A percentile compares a stretch with the other conserved stretches of the same genome.
Conservation (phyloP, 2,329 filamentous ascomycete species). For the Xylariaceae sp. region DNA sequence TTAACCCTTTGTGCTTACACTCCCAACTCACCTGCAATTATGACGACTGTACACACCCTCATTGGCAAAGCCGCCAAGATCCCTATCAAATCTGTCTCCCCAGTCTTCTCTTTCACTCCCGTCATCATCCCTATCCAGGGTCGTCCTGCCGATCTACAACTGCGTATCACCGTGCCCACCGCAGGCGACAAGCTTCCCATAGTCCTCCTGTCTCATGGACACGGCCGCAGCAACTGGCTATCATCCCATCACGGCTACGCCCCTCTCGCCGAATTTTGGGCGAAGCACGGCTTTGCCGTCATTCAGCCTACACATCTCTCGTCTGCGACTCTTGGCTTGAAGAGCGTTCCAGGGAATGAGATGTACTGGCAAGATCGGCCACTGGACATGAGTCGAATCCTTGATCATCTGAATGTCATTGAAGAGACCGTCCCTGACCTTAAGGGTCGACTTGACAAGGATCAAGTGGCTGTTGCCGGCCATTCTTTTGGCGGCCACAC, state of each 20-base stretch:
- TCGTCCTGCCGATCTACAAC: conserved; percentile 30
- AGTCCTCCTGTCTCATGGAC: conserved; percentile 41
- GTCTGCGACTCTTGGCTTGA: conserved; percentile 32
- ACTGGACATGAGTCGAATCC: conserved; percentile 36
- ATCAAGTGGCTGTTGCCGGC: conserved; percentile 36
- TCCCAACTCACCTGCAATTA: neutral
- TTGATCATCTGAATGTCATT: conserved; percentile 37
- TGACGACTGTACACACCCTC: conserved; percentile 21
- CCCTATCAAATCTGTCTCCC: conserved; percentile 29
- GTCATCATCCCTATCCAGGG: conserved; percentile 28
- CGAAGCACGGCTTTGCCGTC: conserved; percentile 41
- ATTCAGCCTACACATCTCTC: conserved; percentile 42
- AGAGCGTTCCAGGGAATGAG: conserved; percentile 20
- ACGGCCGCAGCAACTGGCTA: conserved; percentile 37
- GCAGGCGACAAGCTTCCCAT: conserved; percentile 36
- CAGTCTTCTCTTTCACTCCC: conserved; percentile 33
- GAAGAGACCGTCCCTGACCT: conserved; percentile 34
- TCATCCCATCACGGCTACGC: conserved; percentile 42
- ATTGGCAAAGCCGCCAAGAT: conserved; percentile 33
- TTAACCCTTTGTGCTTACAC: neutral
- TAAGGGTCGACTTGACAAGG: conserved; percentile 34
- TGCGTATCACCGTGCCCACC: conserved; percentile 37
- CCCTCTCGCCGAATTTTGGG: conserved; percentile 41
- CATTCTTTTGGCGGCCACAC: conserved; percentile 39
- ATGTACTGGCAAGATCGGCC: conserved; percentile 34